Base-by-base conservation (phyloP, 1,139 yeast species). In the Sugiyamaella novakii region DNA sequence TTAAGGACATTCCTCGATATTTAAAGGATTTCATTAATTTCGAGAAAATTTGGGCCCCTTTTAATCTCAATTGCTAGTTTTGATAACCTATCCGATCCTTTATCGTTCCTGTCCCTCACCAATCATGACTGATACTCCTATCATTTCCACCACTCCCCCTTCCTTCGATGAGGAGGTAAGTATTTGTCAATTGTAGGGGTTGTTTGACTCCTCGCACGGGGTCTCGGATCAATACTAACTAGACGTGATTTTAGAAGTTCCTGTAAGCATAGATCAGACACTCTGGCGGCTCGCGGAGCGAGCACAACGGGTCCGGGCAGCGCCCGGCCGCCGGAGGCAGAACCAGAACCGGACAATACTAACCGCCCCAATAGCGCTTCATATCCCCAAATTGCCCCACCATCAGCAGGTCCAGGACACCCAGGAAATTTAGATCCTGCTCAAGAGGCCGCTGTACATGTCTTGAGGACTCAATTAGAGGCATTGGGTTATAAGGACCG, bases 381-480 rank as follows among this genome's bases (percentile, higher is more conserved):
- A 21, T 87, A 77, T 66, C 95, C 96, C 29, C 91, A 85, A 64
- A 71, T 69, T 15, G 73, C 81, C 47, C 84, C 87, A 11, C 79
- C 83, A 21, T 77, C 77, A n/a, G 69, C 78, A 6, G 74, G 81
- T 28, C 70, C 88, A 15, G 98, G 98, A 4, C 83, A 81, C 69
- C 88, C 95, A 28, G 95, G 96, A 29, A 82, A 79, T 65, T 73
- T 89, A 54, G 83, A 88, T 15, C 77, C 77, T 6, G 82, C 80
- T 45, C 96, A 92, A 69, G 74, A 78, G 64, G 70, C 73, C 37
- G 77, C 78, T 30, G 70, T 89, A 54, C 77, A 73, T 47, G 76
- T 79, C 59, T 71, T 92, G 54, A 80, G 83, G 59, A 74, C 73
- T 25, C 73, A 76, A 50, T 75, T 91, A 59, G 70, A 69, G 51